These are phyloP conservation scores for Wallemia mellicola DNA, from an alignment of 1,284 basidiomycete species.

Conservation along the genomic window DNA sequence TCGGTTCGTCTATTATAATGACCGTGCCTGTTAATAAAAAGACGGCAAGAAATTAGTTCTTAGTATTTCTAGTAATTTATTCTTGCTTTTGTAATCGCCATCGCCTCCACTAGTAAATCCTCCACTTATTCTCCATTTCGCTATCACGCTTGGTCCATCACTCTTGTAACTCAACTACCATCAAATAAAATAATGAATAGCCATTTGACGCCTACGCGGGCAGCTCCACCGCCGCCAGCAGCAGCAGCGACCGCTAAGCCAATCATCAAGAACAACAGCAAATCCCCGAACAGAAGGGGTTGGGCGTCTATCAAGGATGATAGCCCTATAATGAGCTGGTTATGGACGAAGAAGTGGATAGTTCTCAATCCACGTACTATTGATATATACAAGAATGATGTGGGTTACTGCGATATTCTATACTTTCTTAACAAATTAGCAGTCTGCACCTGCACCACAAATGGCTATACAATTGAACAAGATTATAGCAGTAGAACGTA, in stretches of 20 bases:
- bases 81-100: too few species aligned
- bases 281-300: not conserved
- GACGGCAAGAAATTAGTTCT: not conserved
- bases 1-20: too few species aligned
- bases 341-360: conserved; percentile 78
- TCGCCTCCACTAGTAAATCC: too few species aligned
- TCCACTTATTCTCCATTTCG: too few species aligned
- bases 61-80: too few species aligned
- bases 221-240: conserved; percentile 13
- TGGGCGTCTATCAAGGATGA: not conserved
- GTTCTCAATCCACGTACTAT: conserved; percentile 53
- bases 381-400: conserved; percentile 74
- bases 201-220: not conserved
- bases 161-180: too few species aligned
- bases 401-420: conserved; percentile 17
- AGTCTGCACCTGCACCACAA: conserved; percentile 30
- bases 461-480: conserved; percentile 39
- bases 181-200: too few species aligned
- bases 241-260: conserved; percentile 23
- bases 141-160: too few species aligned
- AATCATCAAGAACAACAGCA: conserved; percentile 61
- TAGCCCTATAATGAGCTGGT: conserved; percentile 37
- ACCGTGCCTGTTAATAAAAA: not conserved
- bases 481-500: conserved; percentile 60
- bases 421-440: conserved; percentile 11